Evolutionary conservation across 805 yeast species (phyloP), one percentile per base, ranked within the genome.

Genomic region (Jamesozyma piceae): DNA sequence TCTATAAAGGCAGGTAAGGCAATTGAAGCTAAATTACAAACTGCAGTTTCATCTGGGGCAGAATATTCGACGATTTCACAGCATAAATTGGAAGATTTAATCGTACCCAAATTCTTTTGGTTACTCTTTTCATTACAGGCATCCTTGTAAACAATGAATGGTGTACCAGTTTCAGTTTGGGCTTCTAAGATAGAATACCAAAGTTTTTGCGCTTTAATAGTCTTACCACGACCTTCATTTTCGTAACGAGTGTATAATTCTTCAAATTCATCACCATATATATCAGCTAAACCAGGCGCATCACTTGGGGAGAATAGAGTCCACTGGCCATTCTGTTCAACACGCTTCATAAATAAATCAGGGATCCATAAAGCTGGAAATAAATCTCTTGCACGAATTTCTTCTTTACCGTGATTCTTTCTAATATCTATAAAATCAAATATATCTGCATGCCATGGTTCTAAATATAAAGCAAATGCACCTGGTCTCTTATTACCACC

Each of bases 401-500:
- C 97, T 63, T 89, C 97, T 54, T 85, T 87, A 35, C 97, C 97
- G 60, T 89, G 95, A 60, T 88, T 90, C 66, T 89, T 89, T 54
- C 92, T 76, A 48, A 89, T 70, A 42, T 88, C 89, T 42, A 90
- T 61, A 55, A 89, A 82, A 41, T 83, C 95, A 61, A 86, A 80
- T 19, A 89, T 72, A 55, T 89, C 97, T 4, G 82, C 75, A 59
- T 89, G 97, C 97, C 97, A 89, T 41, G 97, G 97, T 66, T 89
- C 97, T 31, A 89, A 64, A 63, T 88, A 89, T 20, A 88, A 67
- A 28, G 96, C 95, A 64, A 89, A 83, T 2, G 97, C 97, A 43
- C 97, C 97, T 0, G 97, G 97, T 54, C 97, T 72, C 64, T 89
- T 89, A 65, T 89, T 90, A 38, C 97, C 97, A 45, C 97, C 97